Evolutionary conservation across 1,139 yeast species (phyloP), one percentile per base, ranked within the genome.

Genomic region (Blastobotrys niveus): DNA sequence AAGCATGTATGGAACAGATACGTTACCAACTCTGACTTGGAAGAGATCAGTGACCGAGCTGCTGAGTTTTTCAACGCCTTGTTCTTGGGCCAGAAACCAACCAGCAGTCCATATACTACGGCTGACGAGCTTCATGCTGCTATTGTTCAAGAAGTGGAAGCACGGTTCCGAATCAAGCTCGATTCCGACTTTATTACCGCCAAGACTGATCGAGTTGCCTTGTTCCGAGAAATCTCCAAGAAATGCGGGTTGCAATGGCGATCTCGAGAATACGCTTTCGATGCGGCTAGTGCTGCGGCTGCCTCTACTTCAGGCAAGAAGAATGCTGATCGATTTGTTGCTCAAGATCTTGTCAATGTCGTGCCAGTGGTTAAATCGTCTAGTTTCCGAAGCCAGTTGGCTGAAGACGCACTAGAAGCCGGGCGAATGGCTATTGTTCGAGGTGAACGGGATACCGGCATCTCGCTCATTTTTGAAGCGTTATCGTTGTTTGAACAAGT

Each of bases 241-340:
- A 82, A 84, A 65, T 77, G 81, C 54, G 98, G 98, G 66, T 77
- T 91, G 48, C 98, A 91, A 68, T 82, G 95, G 86, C 68, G 70
- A 53, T 63, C 76, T n/a, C 72, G 68, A 50, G 63, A 69, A 17
- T 81, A 76, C 60, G 38, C 56, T 12, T 47, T 46, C n/a, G 42
- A 47, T 30, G 34, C 48, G 5, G 38, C 48, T 14, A 34, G 54
- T 34, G 60, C 57, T 40, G 67, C 65, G 56, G 64, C 64, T 49
- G 66, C 63, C 60, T 71, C 68, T 56, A 20, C 38, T 14, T 14
- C 8, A 7, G 15, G 20, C 14, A 34, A 34, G 19, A 34, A 15
- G 25, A 26, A 8, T 19, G n/a, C 14, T 10, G n/a, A 12, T 18
- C n/a, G 17, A 17, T 61, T 61, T 49, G 49, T 57, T 18, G 60